phyloP scores from a whole-genome alignment of 1,284 basidiomycete genomes.

The Athelia psychrophila region DNA sequence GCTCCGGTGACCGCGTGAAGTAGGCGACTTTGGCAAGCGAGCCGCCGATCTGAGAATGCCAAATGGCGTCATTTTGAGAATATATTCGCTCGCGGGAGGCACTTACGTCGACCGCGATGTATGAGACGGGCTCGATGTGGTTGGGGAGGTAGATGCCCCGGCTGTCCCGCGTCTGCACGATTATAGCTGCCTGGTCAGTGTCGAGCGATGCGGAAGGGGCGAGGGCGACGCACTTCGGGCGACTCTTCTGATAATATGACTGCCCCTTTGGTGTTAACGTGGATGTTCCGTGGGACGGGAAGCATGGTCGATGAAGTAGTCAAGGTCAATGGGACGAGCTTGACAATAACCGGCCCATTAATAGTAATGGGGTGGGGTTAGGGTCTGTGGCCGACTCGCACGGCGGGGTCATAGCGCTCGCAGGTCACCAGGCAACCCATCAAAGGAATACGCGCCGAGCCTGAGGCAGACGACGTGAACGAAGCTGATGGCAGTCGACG shows the following conservation, averaged over 20 bases:
- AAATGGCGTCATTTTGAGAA: slow-evolving; percentile 3
- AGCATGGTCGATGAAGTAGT: slow-evolving; percentile 25
- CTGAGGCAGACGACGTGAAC: no score
- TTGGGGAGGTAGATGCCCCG: slow-evolving; percentile 95
- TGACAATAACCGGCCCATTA: no score
- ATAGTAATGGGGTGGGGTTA: no score
- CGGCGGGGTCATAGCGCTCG: no score
- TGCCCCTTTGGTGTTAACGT: slow-evolving; percentile 85
- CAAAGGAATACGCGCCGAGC: no score
- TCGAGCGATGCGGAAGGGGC: neutral
- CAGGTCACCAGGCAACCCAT: no score
- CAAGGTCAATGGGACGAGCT: neutral
- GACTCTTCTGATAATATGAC: slow-evolving; percentile 90
- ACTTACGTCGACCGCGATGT: slow-evolving; percentile 93
- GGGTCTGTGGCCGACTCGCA: no score
- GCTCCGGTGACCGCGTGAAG: slow-evolving; percentile 89
- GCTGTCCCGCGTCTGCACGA: slow-evolving; percentile 79
- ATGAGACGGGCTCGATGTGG: slow-evolving; percentile 94
- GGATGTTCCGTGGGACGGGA: slow-evolving; percentile 73
- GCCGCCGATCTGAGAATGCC: slow-evolving; percentile 76
- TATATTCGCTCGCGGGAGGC: slow-evolving; percentile 2
- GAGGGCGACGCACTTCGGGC: slow-evolving; percentile 66
- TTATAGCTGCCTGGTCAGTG: slow-evolving; percentile 5
- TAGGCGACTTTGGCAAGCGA: slow-evolving; percentile 98
- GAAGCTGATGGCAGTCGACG: no score